These are phyloP conservation scores for Trametes pubescens DNA, from an alignment of 1,284 basidiomycete genomes.

Conservation along the genomic window DNA sequence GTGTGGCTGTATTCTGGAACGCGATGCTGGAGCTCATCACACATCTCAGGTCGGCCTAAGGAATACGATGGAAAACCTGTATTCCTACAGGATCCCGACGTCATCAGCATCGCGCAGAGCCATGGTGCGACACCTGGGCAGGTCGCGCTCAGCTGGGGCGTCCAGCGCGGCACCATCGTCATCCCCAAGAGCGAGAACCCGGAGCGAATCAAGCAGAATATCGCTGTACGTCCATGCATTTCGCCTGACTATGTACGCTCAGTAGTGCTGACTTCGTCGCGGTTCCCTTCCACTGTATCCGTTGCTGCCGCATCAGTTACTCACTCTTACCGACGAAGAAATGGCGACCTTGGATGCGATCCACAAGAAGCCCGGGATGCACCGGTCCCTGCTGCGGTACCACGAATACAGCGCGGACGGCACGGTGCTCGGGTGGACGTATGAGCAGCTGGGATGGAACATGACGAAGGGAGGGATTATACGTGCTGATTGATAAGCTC, in stretches of 20 bases:
- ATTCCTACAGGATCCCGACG: conserved; percentile 39
- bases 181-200: conserved; percentile 60
- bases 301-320: conserved; percentile 40
- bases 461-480: conserved; percentile 51
- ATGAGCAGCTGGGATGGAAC: conserved; percentile 59
- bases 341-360: conserved; percentile 49
- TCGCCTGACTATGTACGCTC: no score
- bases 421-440: conserved; percentile 57
- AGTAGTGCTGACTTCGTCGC: no score
- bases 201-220: conserved; percentile 56
- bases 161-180: conserved; percentile 51
- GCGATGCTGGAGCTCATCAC: conserved; percentile 40
- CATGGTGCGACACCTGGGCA: conserved; percentile 57
- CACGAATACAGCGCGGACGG: conserved; percentile 43
- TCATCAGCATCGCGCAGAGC: conserved; percentile 56
- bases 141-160: conserved; percentile 60
- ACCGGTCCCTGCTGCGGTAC: conserved; percentile 50
- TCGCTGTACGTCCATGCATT: conserved; percentile 43
- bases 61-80: conserved; percentile 34
- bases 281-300: no score
- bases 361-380: conserved; percentile 55
- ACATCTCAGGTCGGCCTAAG: conserved; percentile 29
- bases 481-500: conserved; percentile 3
- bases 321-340: conserved; percentile 49
- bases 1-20: conserved; percentile 41